Evolutionary conservation across 352 stramenopile genomes (phyloP).

Genomic region (Globisporangium okanoganense): DNA sequence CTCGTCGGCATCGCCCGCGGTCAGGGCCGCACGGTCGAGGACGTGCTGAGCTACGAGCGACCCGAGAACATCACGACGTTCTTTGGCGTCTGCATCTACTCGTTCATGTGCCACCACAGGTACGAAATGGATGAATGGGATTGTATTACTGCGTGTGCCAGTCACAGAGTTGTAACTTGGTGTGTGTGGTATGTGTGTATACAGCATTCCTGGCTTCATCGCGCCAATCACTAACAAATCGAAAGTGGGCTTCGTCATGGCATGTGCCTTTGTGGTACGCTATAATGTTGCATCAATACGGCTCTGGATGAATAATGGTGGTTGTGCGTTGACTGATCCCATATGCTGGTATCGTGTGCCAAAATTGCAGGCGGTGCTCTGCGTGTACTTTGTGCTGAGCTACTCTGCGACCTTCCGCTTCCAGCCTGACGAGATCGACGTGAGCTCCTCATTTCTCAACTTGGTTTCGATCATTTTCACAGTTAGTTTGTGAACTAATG

Average conservation of each 20-base stretch:
- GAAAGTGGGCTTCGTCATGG: conserved; percentile 64
- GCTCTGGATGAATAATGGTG: background rate
- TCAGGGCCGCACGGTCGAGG: conserved; percentile 49
- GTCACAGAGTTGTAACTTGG: background rate
- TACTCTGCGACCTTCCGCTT: conserved; percentile 80
- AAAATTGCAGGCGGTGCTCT: conserved; percentile 52
- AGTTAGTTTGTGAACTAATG: background rate
- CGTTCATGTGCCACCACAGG: conserved; percentile 91
- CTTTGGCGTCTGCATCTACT: conserved; percentile 88
- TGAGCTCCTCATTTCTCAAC: conserved; percentile 15
- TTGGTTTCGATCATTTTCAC: background rate
- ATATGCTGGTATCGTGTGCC: background rate
- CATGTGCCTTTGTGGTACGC: conserved; percentile 62
- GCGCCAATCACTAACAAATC: conserved; percentile 79
- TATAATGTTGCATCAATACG: background rate
- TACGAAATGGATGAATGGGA: conserved; percentile 14
- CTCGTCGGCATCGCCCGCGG: conserved; percentile 63
- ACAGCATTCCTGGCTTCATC: conserved; percentile 79
- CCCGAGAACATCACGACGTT: conserved; percentile 71
- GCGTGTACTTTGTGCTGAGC: conserved; percentile 79
- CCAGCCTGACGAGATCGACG: conserved; percentile 70
- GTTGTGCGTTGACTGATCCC: background rate
- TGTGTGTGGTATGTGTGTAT: background rate
- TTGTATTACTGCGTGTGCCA: background rate
- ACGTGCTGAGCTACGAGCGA: conserved; percentile 75